phyloP scores from a whole-genome alignment of 73 alveolate genomes.

The Stentor coeruleus region DNA sequence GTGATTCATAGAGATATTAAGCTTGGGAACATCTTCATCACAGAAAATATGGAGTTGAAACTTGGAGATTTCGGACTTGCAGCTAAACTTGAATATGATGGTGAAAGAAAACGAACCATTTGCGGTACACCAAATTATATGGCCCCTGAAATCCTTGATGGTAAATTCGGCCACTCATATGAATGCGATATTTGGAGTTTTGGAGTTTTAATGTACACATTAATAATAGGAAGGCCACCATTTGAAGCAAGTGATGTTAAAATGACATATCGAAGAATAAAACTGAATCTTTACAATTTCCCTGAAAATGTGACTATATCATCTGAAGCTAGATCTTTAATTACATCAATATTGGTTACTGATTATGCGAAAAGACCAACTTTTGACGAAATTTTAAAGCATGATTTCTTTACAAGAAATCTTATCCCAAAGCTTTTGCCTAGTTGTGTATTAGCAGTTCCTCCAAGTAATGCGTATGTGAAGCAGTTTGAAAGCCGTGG shows the following conservation, averaged over 20 bases:
- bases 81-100: constrained; percentile 90
- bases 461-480: constrained; percentile 61
- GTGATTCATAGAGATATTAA: constrained; percentile 84
- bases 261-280: constrained; percentile 66
- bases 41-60: constrained; percentile 65
- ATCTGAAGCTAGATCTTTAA: constrained; percentile 52
- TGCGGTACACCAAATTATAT: constrained; percentile 93
- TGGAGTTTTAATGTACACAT: constrained; percentile 75
- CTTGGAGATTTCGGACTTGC: constrained; percentile 95
- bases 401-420: not conserved
- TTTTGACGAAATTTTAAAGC: not conserved
- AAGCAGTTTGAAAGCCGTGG: constrained; percentile 34
- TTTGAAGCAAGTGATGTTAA: constrained; percentile 78
- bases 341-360: constrained; percentile 49
- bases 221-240: constrained; percentile 80
- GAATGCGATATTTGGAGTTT: constrained; percentile 83
- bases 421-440: constrained; percentile 77
- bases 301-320: constrained; percentile 68
- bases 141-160: constrained; percentile 84
- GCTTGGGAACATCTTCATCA: constrained; percentile 81
- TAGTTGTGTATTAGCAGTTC: constrained; percentile 71
- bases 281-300: constrained; percentile 49
- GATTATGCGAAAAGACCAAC: constrained; percentile 44
- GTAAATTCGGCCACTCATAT: constrained; percentile 59
- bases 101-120: constrained; percentile 81